A percentile compares a stretch with the other conserved stretches of the same genome.
phyloP scores from a whole-genome alignment of 2,329 filamentous ascomycete species.

The Xylariales sp. region DNA sequence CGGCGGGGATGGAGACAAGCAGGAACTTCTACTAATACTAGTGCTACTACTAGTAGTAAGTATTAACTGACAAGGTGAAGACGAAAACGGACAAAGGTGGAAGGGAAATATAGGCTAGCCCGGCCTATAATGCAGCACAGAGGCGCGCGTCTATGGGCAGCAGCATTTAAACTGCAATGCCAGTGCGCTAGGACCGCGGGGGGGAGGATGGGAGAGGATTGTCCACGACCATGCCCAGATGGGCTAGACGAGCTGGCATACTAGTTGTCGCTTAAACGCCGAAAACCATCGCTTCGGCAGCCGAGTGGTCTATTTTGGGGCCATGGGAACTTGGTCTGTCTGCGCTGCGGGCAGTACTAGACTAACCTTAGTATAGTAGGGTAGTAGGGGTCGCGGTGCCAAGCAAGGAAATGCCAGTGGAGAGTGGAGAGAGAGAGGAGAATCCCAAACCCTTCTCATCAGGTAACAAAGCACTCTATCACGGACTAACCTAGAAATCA shows the following conservation, averaged over 20 bases:
- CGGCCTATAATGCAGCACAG: background rate
- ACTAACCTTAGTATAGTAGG: too few relatives aligned
- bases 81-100: conserved; percentile 27
- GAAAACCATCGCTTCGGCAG: conserved; percentile 31
- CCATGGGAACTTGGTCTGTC: background rate
- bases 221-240: conserved; percentile 14
- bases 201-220: background rate
- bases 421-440: background rate
- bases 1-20: background rate
- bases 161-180: background rate
- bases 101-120: background rate
- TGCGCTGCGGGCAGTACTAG: too few relatives aligned
- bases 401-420: conserved; percentile 28
- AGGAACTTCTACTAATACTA: background rate
- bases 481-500: too few relatives aligned
- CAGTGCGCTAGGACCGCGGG: conserved; percentile 23
- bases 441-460: background rate
- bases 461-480: background rate
- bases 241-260: conserved; percentile 9
- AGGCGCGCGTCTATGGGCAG: conserved; percentile 39
- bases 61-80: conserved; percentile 12
- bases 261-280: conserved; percentile 29
- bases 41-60: too few relatives aligned
- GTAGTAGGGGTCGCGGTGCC: conserved; percentile 5
- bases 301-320: conserved; percentile 37